phyloP scores from a whole-genome alignment of 1,139 yeast species.

The Taphrina flavorubra region DNA sequence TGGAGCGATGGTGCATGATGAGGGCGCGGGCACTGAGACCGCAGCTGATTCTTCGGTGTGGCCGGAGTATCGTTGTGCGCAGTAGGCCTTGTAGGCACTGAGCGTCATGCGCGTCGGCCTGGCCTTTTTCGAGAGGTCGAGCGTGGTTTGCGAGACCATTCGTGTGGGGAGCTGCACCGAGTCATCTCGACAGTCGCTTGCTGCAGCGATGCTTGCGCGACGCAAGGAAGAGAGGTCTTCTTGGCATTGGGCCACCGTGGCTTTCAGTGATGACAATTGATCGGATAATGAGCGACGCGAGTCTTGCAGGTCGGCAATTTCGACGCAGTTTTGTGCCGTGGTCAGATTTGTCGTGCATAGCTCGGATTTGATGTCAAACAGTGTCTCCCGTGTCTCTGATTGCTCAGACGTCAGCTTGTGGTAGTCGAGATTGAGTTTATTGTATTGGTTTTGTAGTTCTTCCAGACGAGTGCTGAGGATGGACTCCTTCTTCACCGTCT shows the following conservation, averaged over 20 bases:
- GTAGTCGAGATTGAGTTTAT: conserved; percentile 9
- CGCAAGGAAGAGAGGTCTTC: not conserved
- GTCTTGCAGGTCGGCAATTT: conserved; percentile 18
- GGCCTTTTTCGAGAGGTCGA: conserved; percentile 13
- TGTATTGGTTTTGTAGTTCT: conserved; percentile 12
- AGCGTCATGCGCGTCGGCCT: conserved; percentile 8
- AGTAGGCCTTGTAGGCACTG: conserved; percentile 6
- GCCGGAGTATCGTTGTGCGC: not conserved
- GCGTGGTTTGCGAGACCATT: not conserved
- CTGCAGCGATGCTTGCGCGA: not conserved
- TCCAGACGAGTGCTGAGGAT: not conserved
- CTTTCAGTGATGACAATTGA: conserved; percentile 3
- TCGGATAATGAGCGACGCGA: not conserved
- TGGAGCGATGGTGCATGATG: not conserved
- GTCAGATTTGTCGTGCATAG: conserved; percentile 7
- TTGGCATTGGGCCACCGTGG: conserved; percentile 4
- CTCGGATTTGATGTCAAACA: not conserved
- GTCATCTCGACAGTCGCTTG: not conserved
- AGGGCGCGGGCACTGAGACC: not conserved
- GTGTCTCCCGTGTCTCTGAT: not conserved
- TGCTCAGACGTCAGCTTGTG: conserved; percentile 1
- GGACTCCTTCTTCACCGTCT: not conserved
- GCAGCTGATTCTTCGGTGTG: not conserved
- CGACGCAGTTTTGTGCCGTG: conserved; percentile 10
- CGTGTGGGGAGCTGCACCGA: not conserved